phyloP scores from a whole-genome alignment of 192 early-diverging fungal genomes.

The Obelidium mucronatum region DNA sequence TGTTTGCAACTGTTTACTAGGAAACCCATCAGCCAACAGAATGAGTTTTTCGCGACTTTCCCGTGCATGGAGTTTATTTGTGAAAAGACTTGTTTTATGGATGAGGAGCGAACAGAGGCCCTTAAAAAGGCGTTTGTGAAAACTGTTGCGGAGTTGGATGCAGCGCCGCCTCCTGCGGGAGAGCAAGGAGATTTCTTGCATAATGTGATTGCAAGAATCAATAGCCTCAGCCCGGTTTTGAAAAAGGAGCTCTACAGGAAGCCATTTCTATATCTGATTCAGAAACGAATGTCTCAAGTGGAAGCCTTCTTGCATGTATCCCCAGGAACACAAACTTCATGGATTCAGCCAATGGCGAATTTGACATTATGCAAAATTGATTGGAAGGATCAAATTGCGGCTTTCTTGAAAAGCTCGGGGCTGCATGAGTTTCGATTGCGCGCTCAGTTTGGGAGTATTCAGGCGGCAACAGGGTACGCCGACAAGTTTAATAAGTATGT shows the following conservation, averaged over 20 bases:
- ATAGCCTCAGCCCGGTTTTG: neutral
- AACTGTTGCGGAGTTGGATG: neutral
- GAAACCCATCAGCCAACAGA: neutral
- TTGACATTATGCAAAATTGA: neutral
- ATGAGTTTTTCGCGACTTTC: neutral
- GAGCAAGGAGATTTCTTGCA: neutral
- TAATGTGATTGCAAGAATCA: neutral
- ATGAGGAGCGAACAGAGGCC: neutral
- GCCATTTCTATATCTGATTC: neutral
- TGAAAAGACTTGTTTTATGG: neutral
- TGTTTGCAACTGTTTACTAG: neutral
- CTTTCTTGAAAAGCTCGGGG: neutral
- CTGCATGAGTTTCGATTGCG: neutral
- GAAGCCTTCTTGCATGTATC: neutral
- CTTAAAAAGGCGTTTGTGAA: neutral
- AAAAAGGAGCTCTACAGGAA: neutral
- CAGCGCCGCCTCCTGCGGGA: neutral
- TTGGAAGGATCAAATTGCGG: neutral
- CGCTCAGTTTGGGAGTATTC: slow-evolving; percentile 6
- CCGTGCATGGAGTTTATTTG: neutral
- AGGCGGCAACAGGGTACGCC: neutral
- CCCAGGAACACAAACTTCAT: neutral
- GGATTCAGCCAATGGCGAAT: neutral
- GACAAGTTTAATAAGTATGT: neutral
- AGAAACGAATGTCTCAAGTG: neutral